phyloP scores from a whole-genome alignment of 192 early-diverging fungal species.

The Coemansia sp. region DNA sequence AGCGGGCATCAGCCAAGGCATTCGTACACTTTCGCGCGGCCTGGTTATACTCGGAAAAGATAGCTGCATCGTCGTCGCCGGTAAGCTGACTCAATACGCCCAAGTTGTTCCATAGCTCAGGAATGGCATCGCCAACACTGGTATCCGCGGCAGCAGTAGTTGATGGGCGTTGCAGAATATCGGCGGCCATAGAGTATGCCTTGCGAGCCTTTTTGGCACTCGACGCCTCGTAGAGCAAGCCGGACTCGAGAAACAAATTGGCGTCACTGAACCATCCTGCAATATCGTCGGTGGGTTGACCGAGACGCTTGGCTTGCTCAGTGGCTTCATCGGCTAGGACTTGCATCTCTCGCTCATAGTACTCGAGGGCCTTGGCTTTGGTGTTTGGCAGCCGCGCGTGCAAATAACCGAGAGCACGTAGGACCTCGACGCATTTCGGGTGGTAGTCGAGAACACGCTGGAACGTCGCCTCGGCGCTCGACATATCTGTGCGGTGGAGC shows the following conservation, averaged over 20 bases:
- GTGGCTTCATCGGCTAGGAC: slow-evolving; percentile 58
- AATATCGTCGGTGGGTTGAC: background rate
- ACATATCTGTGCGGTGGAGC: slow-evolving; percentile 54
- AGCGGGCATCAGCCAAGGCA: slow-evolving; percentile 13
- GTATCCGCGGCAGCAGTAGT: too few relatives aligned
- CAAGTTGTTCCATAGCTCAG: slow-evolving; percentile 86
- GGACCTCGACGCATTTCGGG: slow-evolving; percentile 66
- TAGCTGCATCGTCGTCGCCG: slow-evolving; percentile 28
- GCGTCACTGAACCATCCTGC: slow-evolving; percentile 30
- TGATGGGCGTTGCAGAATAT: slow-evolving; percentile 23
- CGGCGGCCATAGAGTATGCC: slow-evolving; percentile 44
- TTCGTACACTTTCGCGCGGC: slow-evolving; percentile 20
- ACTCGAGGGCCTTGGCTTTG: slow-evolving; percentile 65
- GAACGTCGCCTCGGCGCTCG: slow-evolving; percentile 55
- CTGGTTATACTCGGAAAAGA: slow-evolving; percentile 17
- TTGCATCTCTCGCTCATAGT: slow-evolving; percentile 66
- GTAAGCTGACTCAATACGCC: slow-evolving; percentile 74
- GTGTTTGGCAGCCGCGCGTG: slow-evolving; percentile 65
- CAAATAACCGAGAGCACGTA: slow-evolving; percentile 63
- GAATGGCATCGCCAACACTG: slow-evolving; percentile 36
- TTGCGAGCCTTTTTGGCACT: slow-evolving; percentile 52
- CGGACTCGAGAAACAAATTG: slow-evolving; percentile 66
- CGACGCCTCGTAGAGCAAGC: slow-evolving; percentile 64
- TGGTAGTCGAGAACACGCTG: slow-evolving; percentile 62
- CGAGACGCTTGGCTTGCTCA: slow-evolving; percentile 42